phyloP scores from a whole-genome alignment of 139 green algal species.

The Helicosporidium sp. region DNA sequence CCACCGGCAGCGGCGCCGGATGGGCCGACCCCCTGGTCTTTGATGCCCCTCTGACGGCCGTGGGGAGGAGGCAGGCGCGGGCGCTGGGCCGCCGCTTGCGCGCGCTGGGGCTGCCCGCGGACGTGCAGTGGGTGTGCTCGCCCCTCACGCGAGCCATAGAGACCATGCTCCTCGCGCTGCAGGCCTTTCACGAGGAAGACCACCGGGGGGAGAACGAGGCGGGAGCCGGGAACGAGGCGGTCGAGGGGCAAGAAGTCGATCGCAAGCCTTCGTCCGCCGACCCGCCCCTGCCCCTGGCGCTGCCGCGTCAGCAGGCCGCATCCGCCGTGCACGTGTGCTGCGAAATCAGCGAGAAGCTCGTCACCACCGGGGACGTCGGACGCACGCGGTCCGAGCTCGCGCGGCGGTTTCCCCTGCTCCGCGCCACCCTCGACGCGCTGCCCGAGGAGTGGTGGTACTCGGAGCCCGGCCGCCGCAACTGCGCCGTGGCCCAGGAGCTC shows the following conservation, averaged over 20 bases:
- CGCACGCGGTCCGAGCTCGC: constrained; percentile 19
- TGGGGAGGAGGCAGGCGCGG: constrained; percentile 18
- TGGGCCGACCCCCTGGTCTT: constrained; percentile 44
- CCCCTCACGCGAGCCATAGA: constrained; percentile 43
- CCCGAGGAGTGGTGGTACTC: constrained; percentile 42
- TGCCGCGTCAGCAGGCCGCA: no score
- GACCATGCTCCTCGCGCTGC: constrained; percentile 33
- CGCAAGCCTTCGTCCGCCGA: neutral
- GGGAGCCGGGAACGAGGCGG: neutral
- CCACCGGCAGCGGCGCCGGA: neutral
- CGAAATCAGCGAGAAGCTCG: constrained; percentile 29
- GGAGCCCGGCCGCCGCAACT: constrained; percentile 24
- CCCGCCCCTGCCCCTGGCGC: no score
- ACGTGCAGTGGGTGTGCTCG: constrained; percentile 38
- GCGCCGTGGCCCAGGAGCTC: constrained; percentile 14
- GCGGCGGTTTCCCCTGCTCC: constrained; percentile 22
- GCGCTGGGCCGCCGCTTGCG: constrained; percentile 11
- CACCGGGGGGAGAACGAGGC: neutral
- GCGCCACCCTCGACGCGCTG: constrained; percentile 17
- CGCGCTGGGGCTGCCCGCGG: constrained; percentile 11
- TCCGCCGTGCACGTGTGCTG: no score
- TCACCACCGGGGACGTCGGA: constrained; percentile 43
- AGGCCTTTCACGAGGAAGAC: neutral
- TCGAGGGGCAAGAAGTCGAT: neutral
- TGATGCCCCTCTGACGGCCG: constrained; percentile 38